Conservation (phyloP, 176 grass and related monocot genomes). For the Dendrocalamus sinicus region DNA sequence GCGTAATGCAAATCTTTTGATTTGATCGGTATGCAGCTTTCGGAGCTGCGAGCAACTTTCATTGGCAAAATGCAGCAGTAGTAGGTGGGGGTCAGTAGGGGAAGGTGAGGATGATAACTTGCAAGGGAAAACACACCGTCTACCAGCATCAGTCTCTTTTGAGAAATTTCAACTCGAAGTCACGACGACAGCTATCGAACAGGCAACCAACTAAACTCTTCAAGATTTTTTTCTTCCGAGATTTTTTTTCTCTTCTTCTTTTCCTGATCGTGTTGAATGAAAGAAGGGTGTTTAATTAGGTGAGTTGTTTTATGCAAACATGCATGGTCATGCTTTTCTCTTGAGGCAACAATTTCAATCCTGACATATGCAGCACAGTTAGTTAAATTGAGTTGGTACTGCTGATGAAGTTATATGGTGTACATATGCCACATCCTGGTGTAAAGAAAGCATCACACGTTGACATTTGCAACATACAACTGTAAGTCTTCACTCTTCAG, state of each 20-base stretch:
- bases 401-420: background rate
- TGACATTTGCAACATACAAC: background rate
- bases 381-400: background rate
- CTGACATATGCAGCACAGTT: background rate
- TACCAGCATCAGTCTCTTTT: background rate
- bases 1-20: background rate
- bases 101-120: background rate
- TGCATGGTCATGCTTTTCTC: background rate
- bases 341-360: background rate
- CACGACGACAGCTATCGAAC: background rate
- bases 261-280: background rate
- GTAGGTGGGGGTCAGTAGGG: background rate
- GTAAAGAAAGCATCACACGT: background rate
- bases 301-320: background rate
- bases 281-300: background rate
- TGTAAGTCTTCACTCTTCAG: background rate
- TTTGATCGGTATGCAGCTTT: background rate
- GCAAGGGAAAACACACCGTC: background rate
- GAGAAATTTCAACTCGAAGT: background rate
- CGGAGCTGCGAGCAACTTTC: background rate
- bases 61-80: background rate
- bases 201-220: background rate
- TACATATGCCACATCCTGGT: background rate
- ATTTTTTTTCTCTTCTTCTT: background rate
- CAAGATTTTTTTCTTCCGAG: background rate